Evolutionary conservation across 2,329 filamentous ascomycete genomes (phyloP).

Genomic region (Septoria petroselini): DNA sequence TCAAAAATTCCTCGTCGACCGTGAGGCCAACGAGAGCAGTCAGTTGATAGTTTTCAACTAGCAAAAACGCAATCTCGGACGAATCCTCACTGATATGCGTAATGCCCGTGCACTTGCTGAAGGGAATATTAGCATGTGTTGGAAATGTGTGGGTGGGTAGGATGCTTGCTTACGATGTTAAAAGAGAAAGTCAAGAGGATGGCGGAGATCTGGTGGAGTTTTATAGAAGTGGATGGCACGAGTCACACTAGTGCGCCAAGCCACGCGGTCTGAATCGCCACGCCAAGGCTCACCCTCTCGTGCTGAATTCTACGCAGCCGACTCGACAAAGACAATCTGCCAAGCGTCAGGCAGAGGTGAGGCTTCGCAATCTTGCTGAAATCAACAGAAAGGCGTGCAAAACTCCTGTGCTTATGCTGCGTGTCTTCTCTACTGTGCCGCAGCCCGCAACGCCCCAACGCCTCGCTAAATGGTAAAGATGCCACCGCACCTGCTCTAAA

Average conservation of each 20-base stretch:
- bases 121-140: slow-evolving; percentile 52
- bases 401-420: no score
- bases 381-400: no score
- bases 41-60: slow-evolving; percentile 83
- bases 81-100: slow-evolving; percentile 82
- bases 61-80: slow-evolving; percentile 85
- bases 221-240: no score
- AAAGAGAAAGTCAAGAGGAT: neutral
- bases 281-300: no score
- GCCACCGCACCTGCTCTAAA: neutral
- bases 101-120: slow-evolving; percentile 71
- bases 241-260: no score
- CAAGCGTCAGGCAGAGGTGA: no score
- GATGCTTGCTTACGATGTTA: neutral
- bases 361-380: no score
- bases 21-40: slow-evolving; percentile 70
- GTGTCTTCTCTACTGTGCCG: no score
- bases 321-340: neutral
- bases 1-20: slow-evolving; percentile 79
- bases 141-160: neutral
- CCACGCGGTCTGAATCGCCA: no score
- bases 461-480: slow-evolving; percentile 6
- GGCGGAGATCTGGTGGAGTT: no score
- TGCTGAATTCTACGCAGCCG: no score
- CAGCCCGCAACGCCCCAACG: slow-evolving; percentile 3